Evolutionary conservation across 1,139 yeast species (phyloP).

Genomic region (Candida tetrigidarum): DNA sequence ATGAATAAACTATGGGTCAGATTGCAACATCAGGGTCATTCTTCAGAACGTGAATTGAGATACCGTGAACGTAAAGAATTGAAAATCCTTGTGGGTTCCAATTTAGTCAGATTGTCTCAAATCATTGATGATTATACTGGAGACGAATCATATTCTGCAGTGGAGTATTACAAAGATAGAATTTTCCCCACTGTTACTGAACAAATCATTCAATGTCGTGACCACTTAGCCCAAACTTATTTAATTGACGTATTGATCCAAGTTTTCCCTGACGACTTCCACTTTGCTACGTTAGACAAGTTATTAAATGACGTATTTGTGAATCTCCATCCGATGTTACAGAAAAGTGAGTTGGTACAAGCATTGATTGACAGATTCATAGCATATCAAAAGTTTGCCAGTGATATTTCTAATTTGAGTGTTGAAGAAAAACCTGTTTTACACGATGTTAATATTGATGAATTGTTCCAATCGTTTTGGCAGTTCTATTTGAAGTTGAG

Average conservation of each 20-base stretch:
- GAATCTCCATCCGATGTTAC: conserved; percentile 67
- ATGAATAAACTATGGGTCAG: conserved; percentile 99
- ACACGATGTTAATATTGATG: conserved; percentile 9
- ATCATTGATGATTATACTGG: conserved; percentile 70
- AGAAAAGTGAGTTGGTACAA: conserved; percentile 65
- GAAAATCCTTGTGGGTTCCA: conserved; percentile 91
- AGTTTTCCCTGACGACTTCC: conserved; percentile 94
- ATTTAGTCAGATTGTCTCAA: conserved; percentile 86
- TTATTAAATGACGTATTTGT: conserved; percentile 69
- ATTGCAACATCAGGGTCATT: conserved; percentile 93
- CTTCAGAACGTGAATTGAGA: conserved; percentile 78
- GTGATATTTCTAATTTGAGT: conserved; percentile 21
- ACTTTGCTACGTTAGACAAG: conserved; percentile 70
- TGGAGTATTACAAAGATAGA: conserved; percentile 57
- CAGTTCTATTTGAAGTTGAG: conserved; percentile 58
- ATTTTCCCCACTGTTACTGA: conserved; percentile 84
- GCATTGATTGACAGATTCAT: conserved; percentile 78
- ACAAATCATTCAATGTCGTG: conserved; percentile 92
- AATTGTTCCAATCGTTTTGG: conserved; percentile 68
- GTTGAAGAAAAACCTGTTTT: conserved; percentile 5
- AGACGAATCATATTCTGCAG: conserved; percentile 46
- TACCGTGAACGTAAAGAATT: conserved; percentile 83
- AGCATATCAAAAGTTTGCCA: conserved; percentile 47
- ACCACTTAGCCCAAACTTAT: conserved; percentile 90
- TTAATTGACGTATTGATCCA: conserved; percentile 87